Base-by-base conservation (phyloP, 73 alveolate species). In the Paramecium caudatum region DNA sequence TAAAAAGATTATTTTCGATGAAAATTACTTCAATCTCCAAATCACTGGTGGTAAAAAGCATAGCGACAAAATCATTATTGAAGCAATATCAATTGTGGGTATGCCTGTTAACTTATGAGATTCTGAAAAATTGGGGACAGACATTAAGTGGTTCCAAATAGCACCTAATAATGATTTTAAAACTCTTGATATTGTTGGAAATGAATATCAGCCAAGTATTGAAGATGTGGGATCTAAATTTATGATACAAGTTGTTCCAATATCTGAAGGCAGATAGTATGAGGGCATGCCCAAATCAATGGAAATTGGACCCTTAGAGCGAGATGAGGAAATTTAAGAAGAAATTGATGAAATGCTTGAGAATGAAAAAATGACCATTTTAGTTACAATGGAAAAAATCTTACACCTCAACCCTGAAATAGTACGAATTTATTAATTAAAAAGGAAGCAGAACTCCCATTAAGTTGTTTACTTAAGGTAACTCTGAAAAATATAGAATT, bases 271-370 rank as follows among this genome's bases (percentile, higher is more conserved):
- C 8, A 68, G 84, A 37, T 17, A 68, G 21, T 68, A 68, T 68
- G 84, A 68, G 34, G 84, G 84, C 30, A 68, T 68, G 84, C 84
- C 84, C 2, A 68, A 68, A 25, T 68, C 84, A 15, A 13, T 68
- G 21, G 84, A 68, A 37, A 37, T 68, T 25, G 84, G 84, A 15
- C 84, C 84, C 17, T 37, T 68, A 5, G 30, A 13, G 4, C 17
- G 34, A 8, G 84, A 68, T 68, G 61, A 32, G 5, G 6, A 15
- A 10, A 68, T 68, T n/a, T 25, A 68, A 37, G 84, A 68, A 37
- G 47, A 32, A 5, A 37, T 68, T 10, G 84, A 68, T 34, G 84
- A 68, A 68, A 32, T 68, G 34, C 34, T 68, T 15, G 84, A 68
- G n/a, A 68, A 68, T 68, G 84, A 68, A 25, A 68, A 33, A 33